phyloP scores from a whole-genome alignment of 352 stramenopile genomes.

The Globisporangium alternatum region DNA sequence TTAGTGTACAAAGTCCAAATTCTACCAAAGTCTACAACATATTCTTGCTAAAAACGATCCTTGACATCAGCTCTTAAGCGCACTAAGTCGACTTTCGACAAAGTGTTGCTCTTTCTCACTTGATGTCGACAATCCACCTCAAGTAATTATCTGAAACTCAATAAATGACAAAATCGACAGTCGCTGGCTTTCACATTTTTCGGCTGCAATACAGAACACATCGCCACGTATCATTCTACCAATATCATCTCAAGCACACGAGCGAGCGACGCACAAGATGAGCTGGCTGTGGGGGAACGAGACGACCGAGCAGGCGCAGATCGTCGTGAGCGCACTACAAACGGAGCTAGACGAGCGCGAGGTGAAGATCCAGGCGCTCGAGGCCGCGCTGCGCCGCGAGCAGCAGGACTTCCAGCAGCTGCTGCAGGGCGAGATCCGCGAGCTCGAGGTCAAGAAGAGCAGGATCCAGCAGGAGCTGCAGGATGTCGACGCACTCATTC shows the following conservation, averaged over 20 bases:
- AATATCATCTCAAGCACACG: neutral
- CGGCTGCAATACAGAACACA: neutral
- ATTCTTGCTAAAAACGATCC: too few species aligned
- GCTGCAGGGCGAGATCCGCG: constrained; percentile 58
- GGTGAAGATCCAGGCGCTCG: constrained; percentile 74
- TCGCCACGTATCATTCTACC: constrained; percentile 6
- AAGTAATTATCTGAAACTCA: neutral
- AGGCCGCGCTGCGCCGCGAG: constrained; percentile 69
- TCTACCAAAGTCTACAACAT: too few species aligned
- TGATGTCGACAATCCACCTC: neutral
- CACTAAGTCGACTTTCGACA: neutral
- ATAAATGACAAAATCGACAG: neutral
- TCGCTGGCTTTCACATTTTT: constrained; percentile 4
- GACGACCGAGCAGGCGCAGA: constrained; percentile 82
- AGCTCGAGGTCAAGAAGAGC: constrained; percentile 54
- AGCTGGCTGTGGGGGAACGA: constrained; percentile 86
- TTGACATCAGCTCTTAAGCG: neutral
- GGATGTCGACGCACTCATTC: constrained; percentile 38
- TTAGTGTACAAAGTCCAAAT: too few species aligned
- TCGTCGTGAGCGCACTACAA: constrained; percentile 80
- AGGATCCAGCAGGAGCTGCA: constrained; percentile 22
- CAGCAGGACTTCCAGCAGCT: constrained; percentile 67
- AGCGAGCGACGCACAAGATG: constrained; percentile 18
- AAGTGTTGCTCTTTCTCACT: neutral
- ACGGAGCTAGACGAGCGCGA: constrained; percentile 80